A percentile compares a stretch with the other conserved stretches of the same genome.
These are phyloP conservation scores for Annulohypoxylon nitens DNA, from an alignment of 495 filamentous ascomycete species.

Conservation along the genomic window DNA sequence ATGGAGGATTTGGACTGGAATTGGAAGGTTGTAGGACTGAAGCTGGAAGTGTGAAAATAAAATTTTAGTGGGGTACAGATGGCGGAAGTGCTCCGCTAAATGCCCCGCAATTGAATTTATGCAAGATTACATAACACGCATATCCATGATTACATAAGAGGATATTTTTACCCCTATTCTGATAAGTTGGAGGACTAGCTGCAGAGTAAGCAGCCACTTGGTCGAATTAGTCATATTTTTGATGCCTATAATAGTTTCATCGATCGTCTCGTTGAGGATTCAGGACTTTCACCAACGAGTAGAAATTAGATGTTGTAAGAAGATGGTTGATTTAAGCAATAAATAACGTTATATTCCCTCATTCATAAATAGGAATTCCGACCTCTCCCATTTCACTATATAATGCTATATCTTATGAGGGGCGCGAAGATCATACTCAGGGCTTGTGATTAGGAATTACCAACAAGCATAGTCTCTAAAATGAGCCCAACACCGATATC, in stretches of 20 bases:
- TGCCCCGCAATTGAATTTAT: conserved; percentile 5
- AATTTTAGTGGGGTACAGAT: conserved; percentile 26
- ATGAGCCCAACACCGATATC: conserved; percentile 15
- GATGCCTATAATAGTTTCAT: not conserved
- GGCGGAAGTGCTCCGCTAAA: conserved; percentile 2
- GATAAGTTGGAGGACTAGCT: not conserved
- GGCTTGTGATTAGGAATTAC: not conserved
- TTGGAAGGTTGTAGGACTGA: not conserved
- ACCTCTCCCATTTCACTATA: not conserved
- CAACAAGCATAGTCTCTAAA: not conserved
- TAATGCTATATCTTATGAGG: not conserved
- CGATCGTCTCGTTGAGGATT: not conserved
- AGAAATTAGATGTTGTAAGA: too few species aligned
- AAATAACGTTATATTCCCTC: too few species aligned
- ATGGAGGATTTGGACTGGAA: not conserved
- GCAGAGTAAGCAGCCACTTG: conserved; percentile 1
- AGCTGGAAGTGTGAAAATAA: conserved; percentile 12
- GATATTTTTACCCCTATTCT: not conserved
- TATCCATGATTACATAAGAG: not conserved
- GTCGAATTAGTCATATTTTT: not conserved
- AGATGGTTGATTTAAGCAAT: too few species aligned
- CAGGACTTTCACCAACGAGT: not conserved
- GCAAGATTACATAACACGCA: not conserved
- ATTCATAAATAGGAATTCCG: too few species aligned
- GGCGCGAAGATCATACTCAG: not conserved